Evolutionary conservation across 2,329 filamentous ascomycete genomes (phyloP).

Genomic region (Sordariomycetes sp.): DNA sequence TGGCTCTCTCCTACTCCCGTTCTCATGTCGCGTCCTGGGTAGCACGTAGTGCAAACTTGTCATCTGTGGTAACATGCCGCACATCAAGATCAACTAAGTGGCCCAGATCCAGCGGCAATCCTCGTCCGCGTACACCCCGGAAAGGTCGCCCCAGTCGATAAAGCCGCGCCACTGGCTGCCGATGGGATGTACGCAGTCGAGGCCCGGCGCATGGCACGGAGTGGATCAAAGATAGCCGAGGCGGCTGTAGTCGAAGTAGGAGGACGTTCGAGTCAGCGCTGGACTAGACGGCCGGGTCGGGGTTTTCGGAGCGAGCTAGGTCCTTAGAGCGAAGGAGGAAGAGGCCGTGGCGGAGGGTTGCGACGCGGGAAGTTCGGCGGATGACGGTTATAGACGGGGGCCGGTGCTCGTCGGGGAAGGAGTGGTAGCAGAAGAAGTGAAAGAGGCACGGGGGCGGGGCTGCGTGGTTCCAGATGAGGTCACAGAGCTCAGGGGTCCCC

Average conservation of each 20-base stretch:
- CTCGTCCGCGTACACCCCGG: conserved; percentile 7
- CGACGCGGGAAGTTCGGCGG: conserved; percentile 14
- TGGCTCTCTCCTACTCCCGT: conserved; percentile 14
- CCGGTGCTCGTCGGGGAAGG: not conserved
- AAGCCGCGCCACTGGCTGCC: conserved; percentile 16
- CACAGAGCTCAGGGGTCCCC: conserved; percentile 17
- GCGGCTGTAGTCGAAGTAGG: conserved; percentile 16
- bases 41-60: conserved; percentile 14
- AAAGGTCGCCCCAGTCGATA: conserved; percentile 12
- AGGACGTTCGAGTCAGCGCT: conserved; percentile 13
- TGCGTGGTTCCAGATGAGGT: conserved; percentile 15
- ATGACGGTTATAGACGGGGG: conserved; percentile 10
- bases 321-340: conserved; percentile 9
- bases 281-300: conserved; percentile 10
- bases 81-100: conserved; percentile 9
- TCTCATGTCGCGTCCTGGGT: conserved; percentile 12
- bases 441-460: conserved; percentile 16
- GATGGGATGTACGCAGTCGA: conserved; percentile 13
- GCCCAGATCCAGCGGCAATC: conserved; percentile 11
- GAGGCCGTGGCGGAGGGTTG: conserved; percentile 13
- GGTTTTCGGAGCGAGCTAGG: conserved; percentile 5
- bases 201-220: conserved; percentile 7
- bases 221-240: too few relatives aligned
- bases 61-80: conserved; percentile 12
- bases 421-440: conserved; percentile 11